A percentile compares a stretch with the other conserved stretches of the same genome.
Evolutionary conservation across 805 yeast genomes (phyloP).

Genomic region (Pichia thaimueangensis): DNA sequence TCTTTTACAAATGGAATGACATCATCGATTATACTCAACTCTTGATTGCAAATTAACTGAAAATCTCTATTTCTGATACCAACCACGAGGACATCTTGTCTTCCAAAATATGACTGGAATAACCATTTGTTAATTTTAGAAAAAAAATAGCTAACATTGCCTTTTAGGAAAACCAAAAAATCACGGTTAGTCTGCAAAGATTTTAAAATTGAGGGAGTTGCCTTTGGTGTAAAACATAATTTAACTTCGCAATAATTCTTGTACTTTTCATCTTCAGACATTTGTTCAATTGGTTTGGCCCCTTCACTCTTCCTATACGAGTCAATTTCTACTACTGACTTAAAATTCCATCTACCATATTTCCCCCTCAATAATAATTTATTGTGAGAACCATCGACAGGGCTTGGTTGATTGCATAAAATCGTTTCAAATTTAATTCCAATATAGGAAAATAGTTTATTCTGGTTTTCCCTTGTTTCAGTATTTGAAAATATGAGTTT

Average conservation of each 20-base stretch:
- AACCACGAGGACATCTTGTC: slow-evolving; percentile 11
- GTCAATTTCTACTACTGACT: slow-evolving; percentile 16
- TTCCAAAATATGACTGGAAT: slow-evolving; percentile 13
- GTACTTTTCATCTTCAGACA: slow-evolving; percentile 1
- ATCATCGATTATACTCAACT: slow-evolving; percentile 4
- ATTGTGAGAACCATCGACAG: slow-evolving; percentile 11
- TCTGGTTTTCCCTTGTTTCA: slow-evolving; percentile 8
- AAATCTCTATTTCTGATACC: slow-evolving; percentile 11
- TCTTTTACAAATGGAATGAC: slow-evolving; percentile 11
- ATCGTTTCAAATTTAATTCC: slow-evolving; percentile 16
- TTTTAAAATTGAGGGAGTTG: too few relatives aligned
- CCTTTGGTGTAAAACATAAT: slow-evolving; percentile 1
- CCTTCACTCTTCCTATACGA: neutral
- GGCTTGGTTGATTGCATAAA: slow-evolving; percentile 3
- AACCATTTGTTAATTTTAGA: slow-evolving; percentile 10
- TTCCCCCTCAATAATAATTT: slow-evolving; percentile 9
- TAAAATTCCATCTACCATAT: slow-evolving; percentile 11
- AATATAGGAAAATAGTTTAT: slow-evolving; percentile 10
- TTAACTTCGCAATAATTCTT: slow-evolving; percentile 14
- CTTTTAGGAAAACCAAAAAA: neutral
- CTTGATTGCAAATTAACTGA: slow-evolving; percentile 3
- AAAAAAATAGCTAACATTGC: slow-evolving; percentile 1
- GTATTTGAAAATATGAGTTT: slow-evolving; percentile 12
- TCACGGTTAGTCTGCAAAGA: neutral
- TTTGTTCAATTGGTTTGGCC: neutral